A percentile compares a stretch with the other conserved stretches of the same genome.
These are phyloP conservation scores for Xylogone sp. DNA, from an alignment of 2,329 filamentous ascomycete species.

Conservation along the genomic window DNA sequence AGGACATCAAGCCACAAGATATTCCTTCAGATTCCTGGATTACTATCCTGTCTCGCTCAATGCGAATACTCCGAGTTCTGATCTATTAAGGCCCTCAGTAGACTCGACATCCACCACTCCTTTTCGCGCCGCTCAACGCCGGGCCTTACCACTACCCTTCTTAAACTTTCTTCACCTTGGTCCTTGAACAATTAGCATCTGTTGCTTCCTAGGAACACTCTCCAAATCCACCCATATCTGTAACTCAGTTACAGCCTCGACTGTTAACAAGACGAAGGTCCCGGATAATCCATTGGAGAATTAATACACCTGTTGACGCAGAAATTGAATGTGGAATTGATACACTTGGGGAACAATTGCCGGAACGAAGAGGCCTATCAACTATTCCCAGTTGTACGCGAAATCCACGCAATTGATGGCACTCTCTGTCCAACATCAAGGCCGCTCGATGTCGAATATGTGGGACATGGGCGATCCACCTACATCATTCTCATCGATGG, in stretches of 20 bases:
- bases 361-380: not conserved
- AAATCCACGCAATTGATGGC: constrained; percentile 26
- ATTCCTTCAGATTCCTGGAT: constrained; percentile 13
- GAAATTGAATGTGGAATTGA: not conserved
- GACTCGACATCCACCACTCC: constrained; percentile 9
- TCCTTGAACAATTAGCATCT: not conserved
- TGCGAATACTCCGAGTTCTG: not conserved
- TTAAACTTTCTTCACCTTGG: constrained; percentile 16
- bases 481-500: constrained; percentile 17
- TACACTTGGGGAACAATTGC: not conserved
- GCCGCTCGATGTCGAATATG: constrained; percentile 24
- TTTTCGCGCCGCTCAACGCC: constrained; percentile 16
- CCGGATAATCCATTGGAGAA: not conserved
- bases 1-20: constrained; percentile 21
- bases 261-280: too few species aligned
- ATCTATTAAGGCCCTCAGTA: not conserved
- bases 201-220: not conserved
- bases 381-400: constrained; percentile 11
- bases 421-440: constrained; percentile 26
- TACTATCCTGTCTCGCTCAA: not conserved
- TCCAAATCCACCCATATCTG: not conserved
- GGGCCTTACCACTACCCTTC: constrained; percentile 16
- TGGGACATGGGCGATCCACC: constrained; percentile 25
- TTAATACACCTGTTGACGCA: not conserved
- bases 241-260: too few species aligned